These are phyloP conservation scores for Sequoiadendron giganteum DNA, from an alignment of 75 land plant genomes.

Conservation along the genomic window DNA sequence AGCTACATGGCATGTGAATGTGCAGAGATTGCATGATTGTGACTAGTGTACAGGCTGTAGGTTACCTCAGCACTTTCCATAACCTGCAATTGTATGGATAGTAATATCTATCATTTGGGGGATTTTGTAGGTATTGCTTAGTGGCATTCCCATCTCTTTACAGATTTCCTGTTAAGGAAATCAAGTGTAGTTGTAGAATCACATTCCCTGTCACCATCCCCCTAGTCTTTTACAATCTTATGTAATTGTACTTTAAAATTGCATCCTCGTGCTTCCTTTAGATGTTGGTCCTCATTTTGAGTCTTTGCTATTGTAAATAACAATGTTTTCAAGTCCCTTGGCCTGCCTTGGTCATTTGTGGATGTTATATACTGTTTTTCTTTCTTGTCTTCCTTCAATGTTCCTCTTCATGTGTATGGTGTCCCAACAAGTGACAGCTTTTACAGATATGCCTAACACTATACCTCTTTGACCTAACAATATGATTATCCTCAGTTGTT, in stretches of 20 bases:
- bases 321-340: background rate
- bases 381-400: background rate
- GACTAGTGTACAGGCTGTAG: background rate
- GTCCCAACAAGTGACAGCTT: background rate
- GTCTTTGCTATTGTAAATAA: background rate
- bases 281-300: background rate
- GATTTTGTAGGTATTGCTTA: background rate
- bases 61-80: background rate
- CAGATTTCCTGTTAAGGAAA: background rate
- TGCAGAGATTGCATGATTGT: background rate
- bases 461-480: background rate
- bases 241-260: background rate
- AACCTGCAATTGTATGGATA: background rate
- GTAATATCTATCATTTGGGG: background rate
- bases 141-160: background rate
- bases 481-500: background rate
- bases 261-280: background rate
- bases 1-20: background rate
- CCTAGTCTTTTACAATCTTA: background rate
- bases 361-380: background rate
- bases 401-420: background rate
- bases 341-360: background rate
- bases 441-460: background rate
- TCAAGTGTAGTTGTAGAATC: background rate
- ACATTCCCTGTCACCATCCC: background rate